These are phyloP conservation scores for Leccinum sublutescens DNA, from an alignment of 768 basidiomycete species.

Conservation along the genomic window DNA sequence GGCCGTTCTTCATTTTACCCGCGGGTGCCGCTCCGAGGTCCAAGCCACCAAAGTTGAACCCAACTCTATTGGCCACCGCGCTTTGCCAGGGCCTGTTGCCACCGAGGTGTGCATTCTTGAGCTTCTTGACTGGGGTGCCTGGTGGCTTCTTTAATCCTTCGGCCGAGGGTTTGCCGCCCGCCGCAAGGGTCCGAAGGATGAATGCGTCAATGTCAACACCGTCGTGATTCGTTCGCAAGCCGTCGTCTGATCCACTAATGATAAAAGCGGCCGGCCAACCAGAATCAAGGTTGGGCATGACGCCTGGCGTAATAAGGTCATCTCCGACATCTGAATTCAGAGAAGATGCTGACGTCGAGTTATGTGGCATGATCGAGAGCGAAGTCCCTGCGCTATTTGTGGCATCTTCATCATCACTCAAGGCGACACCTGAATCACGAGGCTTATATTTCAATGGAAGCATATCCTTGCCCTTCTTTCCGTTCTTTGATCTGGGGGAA, in stretches of 20 bases:
- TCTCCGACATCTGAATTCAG: conserved; percentile 56
- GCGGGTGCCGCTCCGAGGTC: conserved; percentile 37
- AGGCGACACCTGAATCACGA: conserved; percentile 63
- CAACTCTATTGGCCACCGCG: conserved; percentile 67
- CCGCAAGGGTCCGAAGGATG: conserved; percentile 65
- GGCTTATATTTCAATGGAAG: conserved; percentile 69
- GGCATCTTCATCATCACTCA: conserved; percentile 58
- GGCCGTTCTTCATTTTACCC: conserved; percentile 47
- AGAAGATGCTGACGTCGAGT: conserved; percentile 64
- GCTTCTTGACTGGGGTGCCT: conserved; percentile 79
- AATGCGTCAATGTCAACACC: conserved; percentile 62
- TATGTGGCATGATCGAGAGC: conserved; percentile 45
- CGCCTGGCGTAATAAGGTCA: conserved; percentile 68
- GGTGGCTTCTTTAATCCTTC: conserved; percentile 60
- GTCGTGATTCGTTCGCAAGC: conserved; percentile 21
- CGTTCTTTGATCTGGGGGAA: conserved; percentile 43
- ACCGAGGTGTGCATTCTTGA: conserved; percentile 56
- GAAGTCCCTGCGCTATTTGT: conserved; percentile 16
- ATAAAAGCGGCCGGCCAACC: conserved; percentile 59
- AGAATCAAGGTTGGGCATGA: conserved; percentile 50
- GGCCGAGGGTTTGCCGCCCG: conserved; percentile 49
- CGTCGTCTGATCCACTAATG: conserved; percentile 43
- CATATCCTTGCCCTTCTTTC: conserved; percentile 28
- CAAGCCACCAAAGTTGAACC: conserved; percentile 45
- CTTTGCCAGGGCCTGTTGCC: conserved; percentile 77